These are phyloP conservation scores for Neurospora intermedia DNA, from an alignment of 495 filamentous ascomycete species.

Conservation along the genomic window DNA sequence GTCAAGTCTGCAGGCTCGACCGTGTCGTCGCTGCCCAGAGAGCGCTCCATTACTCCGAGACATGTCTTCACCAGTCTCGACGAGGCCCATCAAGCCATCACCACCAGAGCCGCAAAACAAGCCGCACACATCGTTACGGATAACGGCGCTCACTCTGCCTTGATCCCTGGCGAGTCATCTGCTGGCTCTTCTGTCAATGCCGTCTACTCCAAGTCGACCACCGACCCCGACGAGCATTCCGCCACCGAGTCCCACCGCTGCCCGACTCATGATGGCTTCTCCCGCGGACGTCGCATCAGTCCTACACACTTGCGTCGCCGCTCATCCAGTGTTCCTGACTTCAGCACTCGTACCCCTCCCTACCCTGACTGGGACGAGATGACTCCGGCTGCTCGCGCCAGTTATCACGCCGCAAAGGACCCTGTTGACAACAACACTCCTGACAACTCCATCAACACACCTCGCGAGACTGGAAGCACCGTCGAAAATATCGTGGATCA, in stretches of 20 bases:
- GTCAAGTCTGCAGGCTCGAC: not conserved
- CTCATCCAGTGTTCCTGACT: not conserved
- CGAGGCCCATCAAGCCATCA: constrained; percentile 21
- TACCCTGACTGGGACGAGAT: not conserved
- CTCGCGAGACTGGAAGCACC: constrained; percentile 16
- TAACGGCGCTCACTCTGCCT: not conserved
- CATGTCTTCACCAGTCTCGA: constrained; percentile 15
- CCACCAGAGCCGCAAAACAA: constrained; percentile 5
- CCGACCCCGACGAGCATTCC: not conserved
- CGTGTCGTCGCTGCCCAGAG: not conserved
- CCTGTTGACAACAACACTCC: not conserved
- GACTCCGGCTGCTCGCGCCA: not conserved
- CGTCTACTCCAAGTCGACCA: not conserved
- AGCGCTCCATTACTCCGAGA: constrained; percentile 12
- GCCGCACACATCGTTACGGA: not conserved
- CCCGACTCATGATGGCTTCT: not conserved
- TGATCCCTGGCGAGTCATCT: not conserved
- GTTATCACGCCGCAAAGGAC: not conserved
- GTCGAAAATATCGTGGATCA: constrained; percentile 23
- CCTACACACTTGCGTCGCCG: not conserved
- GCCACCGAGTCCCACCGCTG: not conserved
- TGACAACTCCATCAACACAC: not conserved
- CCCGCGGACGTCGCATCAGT: constrained; percentile 7
- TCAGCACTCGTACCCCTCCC: not conserved
- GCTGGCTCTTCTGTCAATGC: constrained; percentile 5